phyloP scores from a whole-genome alignment of 2,329 filamentous ascomycete genomes.

The Colletotrichum zoysiae region DNA sequence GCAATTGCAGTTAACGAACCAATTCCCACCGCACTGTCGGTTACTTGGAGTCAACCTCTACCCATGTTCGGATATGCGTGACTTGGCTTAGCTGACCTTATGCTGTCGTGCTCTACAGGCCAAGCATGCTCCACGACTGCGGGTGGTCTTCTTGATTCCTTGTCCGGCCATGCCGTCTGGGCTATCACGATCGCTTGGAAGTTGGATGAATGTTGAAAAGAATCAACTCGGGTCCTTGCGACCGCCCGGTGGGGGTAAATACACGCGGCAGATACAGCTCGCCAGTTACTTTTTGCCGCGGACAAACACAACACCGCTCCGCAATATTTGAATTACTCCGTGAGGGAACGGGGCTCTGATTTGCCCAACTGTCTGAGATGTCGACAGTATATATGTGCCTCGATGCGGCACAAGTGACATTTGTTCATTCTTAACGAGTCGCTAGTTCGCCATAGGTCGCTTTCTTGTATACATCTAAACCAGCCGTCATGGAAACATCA shows the following conservation, averaged over 20 bases:
- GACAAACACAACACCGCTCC: constrained; percentile 15
- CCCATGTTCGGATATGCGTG: not conserved
- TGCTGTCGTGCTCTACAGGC: constrained; percentile 38
- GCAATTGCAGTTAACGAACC: constrained; percentile 1
- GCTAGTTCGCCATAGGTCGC: constrained; percentile 72
- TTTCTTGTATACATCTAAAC: constrained; percentile 67
- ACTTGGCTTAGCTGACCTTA: constrained; percentile 17
- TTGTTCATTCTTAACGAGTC: constrained; percentile 68
- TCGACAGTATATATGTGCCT: constrained; percentile 75
- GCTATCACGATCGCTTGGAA: not conserved
- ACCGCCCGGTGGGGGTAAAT: not conserved
- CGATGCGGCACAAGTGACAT: constrained; percentile 76
- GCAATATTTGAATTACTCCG: not conserved
- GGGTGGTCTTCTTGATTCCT: constrained; percentile 7
- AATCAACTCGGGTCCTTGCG: too few relatives aligned
- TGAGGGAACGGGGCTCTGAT: too few relatives aligned
- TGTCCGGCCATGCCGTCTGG: constrained; percentile 20
- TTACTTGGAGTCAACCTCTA: not conserved
- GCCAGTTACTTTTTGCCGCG: constrained; percentile 21
- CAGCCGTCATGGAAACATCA: too few relatives aligned
- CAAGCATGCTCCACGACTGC: constrained; percentile 33
- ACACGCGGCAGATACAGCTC: not conserved
- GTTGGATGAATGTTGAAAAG: not conserved
- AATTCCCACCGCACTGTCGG: constrained; percentile 36
- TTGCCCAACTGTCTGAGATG: constrained; percentile 50